A percentile compares a stretch with the other conserved stretches of the same genome.
These are phyloP conservation scores for Suhomyces terraborum DNA, from an alignment of 1,139 yeast genomes.

Conservation along the genomic window DNA sequence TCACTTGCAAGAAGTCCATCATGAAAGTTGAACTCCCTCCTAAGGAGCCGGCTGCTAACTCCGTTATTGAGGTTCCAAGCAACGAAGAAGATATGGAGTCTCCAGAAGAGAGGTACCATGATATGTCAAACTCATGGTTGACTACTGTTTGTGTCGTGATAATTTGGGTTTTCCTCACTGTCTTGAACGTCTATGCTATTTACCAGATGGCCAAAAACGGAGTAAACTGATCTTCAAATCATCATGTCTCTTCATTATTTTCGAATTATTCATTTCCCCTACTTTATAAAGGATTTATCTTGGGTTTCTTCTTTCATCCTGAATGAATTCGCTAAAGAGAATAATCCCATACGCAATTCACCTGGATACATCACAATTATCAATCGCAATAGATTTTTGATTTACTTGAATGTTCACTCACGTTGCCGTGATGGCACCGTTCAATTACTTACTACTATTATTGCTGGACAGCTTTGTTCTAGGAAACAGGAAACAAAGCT, in stretches of 20 bases:
- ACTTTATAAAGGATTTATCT: not conserved
- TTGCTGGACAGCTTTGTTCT: too few relatives aligned
- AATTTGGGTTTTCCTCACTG: conserved; percentile 66
- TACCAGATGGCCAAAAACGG: conserved; percentile 60
- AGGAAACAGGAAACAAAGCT: too few relatives aligned
- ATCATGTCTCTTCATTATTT: too few relatives aligned
- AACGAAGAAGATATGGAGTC: conserved; percentile 11
- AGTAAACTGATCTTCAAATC: conserved; percentile 15
- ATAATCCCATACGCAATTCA: too few relatives aligned
- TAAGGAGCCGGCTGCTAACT: conserved; percentile 9
- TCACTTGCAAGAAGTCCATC: conserved; percentile 60
- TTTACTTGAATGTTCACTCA: too few relatives aligned
- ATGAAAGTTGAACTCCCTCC: conserved; percentile 51
- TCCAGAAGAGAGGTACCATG: conserved; percentile 31
- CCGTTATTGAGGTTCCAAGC: conserved; percentile 3
- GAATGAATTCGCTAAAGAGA: too few relatives aligned
- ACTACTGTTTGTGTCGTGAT: conserved; percentile 47
- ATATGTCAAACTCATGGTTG: conserved; percentile 65
- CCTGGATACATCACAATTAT: too few relatives aligned
- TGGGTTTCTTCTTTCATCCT: too few relatives aligned
- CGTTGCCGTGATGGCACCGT: too few relatives aligned
- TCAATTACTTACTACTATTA: too few relatives aligned
- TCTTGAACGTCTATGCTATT: conserved; percentile 69
- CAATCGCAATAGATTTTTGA: too few relatives aligned
- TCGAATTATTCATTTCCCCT: not conserved